A percentile compares a stretch with the other conserved stretches of the same genome.
These are phyloP conservation scores for Thinopyrum elongatum DNA, from an alignment of 176 grass and related monocot species.

Conservation along the genomic window DNA sequence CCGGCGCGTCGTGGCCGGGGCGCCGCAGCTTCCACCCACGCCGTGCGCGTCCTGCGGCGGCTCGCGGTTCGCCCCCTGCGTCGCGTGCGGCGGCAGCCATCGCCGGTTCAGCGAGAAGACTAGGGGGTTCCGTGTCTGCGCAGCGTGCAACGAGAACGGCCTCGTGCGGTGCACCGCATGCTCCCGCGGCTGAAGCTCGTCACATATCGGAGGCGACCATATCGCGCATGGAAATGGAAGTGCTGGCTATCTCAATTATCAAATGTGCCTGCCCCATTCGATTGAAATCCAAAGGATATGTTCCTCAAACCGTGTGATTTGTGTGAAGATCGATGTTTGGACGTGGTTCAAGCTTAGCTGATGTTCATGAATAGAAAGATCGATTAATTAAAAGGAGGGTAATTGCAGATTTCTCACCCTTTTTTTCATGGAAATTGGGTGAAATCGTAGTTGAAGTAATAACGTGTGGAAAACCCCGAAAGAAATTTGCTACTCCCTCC, in stretches of 20 bases:
- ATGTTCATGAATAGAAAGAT: constrained; percentile 30
- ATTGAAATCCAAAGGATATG: constrained; percentile 23
- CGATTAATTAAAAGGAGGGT: constrained; percentile 7
- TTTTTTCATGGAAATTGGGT: neutral
- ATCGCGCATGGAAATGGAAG: constrained; percentile 17
- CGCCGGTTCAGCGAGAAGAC: constrained; percentile 77
- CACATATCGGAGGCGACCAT: neutral
- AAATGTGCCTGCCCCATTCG: constrained; percentile 19
- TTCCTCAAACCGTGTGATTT: constrained; percentile 12
- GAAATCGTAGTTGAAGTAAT: too few species aligned
- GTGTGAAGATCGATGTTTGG: constrained; percentile 4
- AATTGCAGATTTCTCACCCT: neutral
- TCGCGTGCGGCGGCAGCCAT: constrained; percentile 58
- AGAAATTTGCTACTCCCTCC: too few species aligned
- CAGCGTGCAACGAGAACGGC: constrained; percentile 85
- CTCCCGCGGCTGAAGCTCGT: constrained; percentile 7
- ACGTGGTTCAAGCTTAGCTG: constrained; percentile 16
- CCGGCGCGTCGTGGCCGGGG: constrained; percentile 51
- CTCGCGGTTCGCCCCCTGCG: constrained; percentile 55
- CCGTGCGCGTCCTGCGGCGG: constrained; percentile 70
- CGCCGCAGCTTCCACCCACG: constrained; percentile 1
- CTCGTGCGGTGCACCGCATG: constrained; percentile 62
- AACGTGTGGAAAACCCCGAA: too few species aligned
- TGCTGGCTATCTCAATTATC: neutral
- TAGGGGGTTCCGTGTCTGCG: constrained; percentile 68